Evolutionary conservation across 2,329 filamentous ascomycete genomes (phyloP).

Genomic region (Bipolaris sorokiniana): DNA sequence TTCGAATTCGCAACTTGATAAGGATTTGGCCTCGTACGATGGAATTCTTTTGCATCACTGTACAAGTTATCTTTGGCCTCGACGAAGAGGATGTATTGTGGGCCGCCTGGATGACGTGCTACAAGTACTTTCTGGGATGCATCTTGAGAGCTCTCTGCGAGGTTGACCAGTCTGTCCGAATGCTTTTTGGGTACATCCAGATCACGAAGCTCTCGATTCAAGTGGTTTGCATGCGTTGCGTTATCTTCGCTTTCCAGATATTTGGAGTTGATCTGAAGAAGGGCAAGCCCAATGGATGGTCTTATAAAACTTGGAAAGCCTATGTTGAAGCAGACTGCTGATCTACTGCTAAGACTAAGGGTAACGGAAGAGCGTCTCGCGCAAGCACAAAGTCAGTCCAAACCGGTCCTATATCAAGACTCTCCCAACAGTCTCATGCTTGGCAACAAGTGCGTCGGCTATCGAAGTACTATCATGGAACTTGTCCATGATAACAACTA

Average conservation of each 20-base stretch:
- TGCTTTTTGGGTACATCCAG: not conserved
- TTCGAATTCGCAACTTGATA: not conserved
- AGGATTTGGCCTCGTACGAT: not conserved
- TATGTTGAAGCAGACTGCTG: not conserved
- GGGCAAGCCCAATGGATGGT: too few species aligned
- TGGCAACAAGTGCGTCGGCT: slow-evolving; percentile 3
- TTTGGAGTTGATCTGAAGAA: not conserved
- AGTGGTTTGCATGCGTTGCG: not conserved
- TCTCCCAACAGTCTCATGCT: not conserved
- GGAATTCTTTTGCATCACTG: not conserved
- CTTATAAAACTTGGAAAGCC: too few species aligned
- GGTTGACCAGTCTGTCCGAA: not conserved
- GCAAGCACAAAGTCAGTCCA: not conserved
- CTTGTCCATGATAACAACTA: not conserved
- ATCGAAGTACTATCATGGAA: not conserved
- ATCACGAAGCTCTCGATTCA: not conserved
- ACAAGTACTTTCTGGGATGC: not conserved
- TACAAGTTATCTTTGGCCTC: not conserved
- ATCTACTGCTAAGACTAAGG: not conserved
- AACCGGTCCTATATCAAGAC: not conserved
- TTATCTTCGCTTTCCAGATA: not conserved
- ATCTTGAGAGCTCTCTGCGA: not conserved
- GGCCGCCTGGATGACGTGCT: not conserved
- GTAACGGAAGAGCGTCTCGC: not conserved
- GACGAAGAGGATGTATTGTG: not conserved